These are phyloP conservation scores for Beauveria rudraprayagi DNA, from an alignment of 2,329 filamentous ascomycete genomes.

Conservation along the genomic window DNA sequence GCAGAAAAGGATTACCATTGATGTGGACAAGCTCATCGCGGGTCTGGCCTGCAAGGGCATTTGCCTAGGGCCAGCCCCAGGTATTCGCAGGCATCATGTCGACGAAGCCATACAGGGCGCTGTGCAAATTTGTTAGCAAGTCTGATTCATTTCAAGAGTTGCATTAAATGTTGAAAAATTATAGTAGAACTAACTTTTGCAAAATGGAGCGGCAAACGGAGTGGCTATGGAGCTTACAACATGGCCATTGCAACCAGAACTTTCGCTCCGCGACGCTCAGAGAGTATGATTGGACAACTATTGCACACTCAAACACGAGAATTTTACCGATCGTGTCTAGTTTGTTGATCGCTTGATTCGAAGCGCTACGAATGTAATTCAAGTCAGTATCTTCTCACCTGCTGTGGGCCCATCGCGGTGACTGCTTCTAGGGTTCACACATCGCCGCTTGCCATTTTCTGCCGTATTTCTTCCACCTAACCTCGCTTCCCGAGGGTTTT, in stretches of 20 bases:
- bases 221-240: too few relatives aligned
- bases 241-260: not conserved
- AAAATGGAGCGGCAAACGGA: too few relatives aligned
- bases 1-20: constrained; percentile 4
- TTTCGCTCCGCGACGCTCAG: not conserved
- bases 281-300: not conserved
- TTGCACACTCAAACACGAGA: not conserved
- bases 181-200: too few relatives aligned
- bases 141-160: too few relatives aligned
- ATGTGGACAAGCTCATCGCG: constrained; percentile 4
- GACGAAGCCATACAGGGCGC: constrained; percentile 11
- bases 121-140: not conserved
- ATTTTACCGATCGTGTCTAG: not conserved
- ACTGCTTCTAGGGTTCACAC: not conserved
- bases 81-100: constrained; percentile 6
- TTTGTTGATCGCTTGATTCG: not conserved
- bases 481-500: not conserved
- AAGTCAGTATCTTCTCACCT: constrained; percentile 4
- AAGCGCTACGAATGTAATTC: too few relatives aligned
- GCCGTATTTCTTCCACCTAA: not conserved
- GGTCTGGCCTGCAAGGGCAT: not conserved
- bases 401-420: not conserved
- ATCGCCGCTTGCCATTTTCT: too few relatives aligned
- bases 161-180: too few relatives aligned
- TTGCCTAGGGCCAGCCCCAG: constrained; percentile 9